Base-by-base conservation (phyloP, 257 asterid species). In the Nicotiana otophora region DNA sequence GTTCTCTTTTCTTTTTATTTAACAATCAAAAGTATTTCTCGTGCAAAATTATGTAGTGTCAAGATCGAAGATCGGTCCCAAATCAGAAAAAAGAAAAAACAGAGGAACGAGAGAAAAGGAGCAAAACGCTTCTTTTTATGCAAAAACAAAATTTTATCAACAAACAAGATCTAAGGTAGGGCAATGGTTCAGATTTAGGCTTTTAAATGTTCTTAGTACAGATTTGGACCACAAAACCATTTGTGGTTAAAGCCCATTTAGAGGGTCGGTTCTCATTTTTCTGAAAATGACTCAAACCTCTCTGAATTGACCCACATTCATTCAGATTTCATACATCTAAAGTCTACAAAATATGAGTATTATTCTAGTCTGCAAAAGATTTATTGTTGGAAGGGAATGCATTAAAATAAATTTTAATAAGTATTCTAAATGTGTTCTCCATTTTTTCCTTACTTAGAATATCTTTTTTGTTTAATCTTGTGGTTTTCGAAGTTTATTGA, bases 111-210 rank as follows among this genome's bases (percentile, higher is more conserved):
- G 26, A 66, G 26, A 30, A 6, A 51, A 26, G 26, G 31, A 74
- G 63, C 42, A 74, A 74, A 74, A 26, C 80, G 3, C 62, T 74
- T 15, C 26, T 74, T 74, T 74, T 14, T 51, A 74, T 74, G 53
- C 26, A 4, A 15, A 51, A 51, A 4, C 63, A 74, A 74, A 26
- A 14, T 48, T 26, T 15, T 74, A 48, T 26, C 16, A 1, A 74
- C 16, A 23, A 74, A 74, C 62, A 74, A 51, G 63, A 74, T 74
- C 80, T 74, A 23, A 23, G 26, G 63, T 74, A 74, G 80, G 80
- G 42, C 62, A 74, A 74, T 74, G 7, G 42, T 48, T 74, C 16
- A 74, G 80, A 74, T 74, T 74, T 48, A 23, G 80, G 80, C 26
- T 48, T 74, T 74, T 48, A 74, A 74, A 74, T 48, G 62, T 0